Evolutionary conservation across 768 basidiomycete genomes (phyloP), one percentile per base, ranked within the genome.

Genomic region (Boletus huronensis): DNA sequence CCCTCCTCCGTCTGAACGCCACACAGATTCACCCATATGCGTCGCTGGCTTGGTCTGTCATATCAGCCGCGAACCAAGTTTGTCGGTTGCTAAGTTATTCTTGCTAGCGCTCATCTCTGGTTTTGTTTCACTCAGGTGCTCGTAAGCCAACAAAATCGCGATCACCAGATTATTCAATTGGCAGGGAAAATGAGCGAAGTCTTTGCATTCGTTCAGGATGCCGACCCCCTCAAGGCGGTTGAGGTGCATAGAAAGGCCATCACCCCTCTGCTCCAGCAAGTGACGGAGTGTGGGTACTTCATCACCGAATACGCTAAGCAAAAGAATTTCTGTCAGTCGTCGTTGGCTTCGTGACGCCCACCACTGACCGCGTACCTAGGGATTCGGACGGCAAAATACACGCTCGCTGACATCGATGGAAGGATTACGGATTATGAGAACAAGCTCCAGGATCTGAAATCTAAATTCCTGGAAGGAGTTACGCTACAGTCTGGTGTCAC

Each of bases 281-380:
- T 57, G 28, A 53, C 51, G 14, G 55, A 57, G 41, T 57, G 55
- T 13, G 47, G 46, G 10, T 53, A 53, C 36, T 57, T 57, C 29
- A 45, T 57, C 14, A 16, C 40, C 2, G 50, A 57, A 13, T 57
- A 57, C 17, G 11, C 46, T 0, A 47, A 56, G 10, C 35, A 38
- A 38, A 19, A 40, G 8, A 45, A 21, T 14, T 55, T 40, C 5
- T 50, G 54, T 55, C 0, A 32, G 48, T 45, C 9, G 3, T 50
- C 8, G 40, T 5, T 1, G 23, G 14, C 14, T 9, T 25, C 21
- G 4, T 5, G 25, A 25, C 2, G 1, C 7, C 14, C 23, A 1
- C 40, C 13, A 14, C 40, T 41, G 14, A 41, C 14, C 16, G 4
- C 4, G 2, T 16, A 23, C 8, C 1, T 9, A 41, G 23, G 40